phyloP scores from a whole-genome alignment of 768 basidiomycete genomes.

The Stropharia rugosoannulata region DNA sequence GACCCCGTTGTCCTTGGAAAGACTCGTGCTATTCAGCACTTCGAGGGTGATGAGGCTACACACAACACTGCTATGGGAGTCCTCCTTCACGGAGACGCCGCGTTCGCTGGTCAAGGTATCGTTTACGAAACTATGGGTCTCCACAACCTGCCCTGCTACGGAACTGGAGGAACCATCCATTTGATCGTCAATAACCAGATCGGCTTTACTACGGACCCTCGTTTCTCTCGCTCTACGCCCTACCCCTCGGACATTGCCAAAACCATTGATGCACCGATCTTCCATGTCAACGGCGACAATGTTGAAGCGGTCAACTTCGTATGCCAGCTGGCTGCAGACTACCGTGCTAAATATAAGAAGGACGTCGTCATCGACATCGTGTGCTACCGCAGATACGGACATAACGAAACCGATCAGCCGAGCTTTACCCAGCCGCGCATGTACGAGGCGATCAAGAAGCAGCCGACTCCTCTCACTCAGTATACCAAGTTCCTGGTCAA shows the following conservation, averaged over 20 bases:
- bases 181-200: conserved; percentile 99
- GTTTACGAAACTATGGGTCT: conserved; percentile 99
- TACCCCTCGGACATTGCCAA: conserved; percentile 99
- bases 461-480: conserved; percentile 87
- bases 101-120: conserved; percentile 97
- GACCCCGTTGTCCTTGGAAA: conserved; percentile 99
- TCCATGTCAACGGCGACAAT: conserved; percentile 99
- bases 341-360: conserved; percentile 97
- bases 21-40: conserved; percentile 95
- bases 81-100: conserved; percentile 95
- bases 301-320: conserved; percentile 98
- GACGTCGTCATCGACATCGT: conserved; percentile 99
- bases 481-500: conserved; percentile 90
- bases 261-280: conserved; percentile 96
- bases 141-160: conserved; percentile 92
- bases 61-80: conserved; percentile 93
- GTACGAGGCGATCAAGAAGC: conserved; percentile 96
- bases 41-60: conserved; percentile 80
- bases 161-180: conserved; percentile 97
- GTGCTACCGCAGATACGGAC: conserved; percentile 98
- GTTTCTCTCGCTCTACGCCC: conserved; percentile 95
- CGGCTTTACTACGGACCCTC: conserved; percentile 98
- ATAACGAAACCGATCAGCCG: conserved; percentile 99
- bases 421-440: conserved; percentile 98
- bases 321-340: conserved; percentile 96